Conservation (phyloP, 2,329 filamentous ascomycete species). For the Alternaria sp. region DNA sequence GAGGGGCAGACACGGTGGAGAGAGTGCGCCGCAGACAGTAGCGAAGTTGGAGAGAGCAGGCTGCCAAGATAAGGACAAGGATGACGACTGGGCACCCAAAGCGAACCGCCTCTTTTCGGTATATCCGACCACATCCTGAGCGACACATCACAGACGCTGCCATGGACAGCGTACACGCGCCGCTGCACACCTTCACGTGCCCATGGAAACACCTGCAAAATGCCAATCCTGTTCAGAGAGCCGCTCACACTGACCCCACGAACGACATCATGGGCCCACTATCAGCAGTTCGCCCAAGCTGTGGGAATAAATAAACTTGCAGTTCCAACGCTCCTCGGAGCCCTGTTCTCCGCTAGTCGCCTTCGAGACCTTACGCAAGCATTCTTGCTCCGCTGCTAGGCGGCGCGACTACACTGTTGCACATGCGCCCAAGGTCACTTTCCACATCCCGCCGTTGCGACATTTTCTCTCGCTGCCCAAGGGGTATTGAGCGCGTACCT, state of each 20-base stretch:
- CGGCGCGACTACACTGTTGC: not conserved
- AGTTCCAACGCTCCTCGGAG: conserved; percentile 2
- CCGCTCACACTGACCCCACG: conserved; percentile 11
- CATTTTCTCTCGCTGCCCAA: conserved; percentile 13
- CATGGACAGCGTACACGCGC: not conserved
- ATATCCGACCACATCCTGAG: not conserved
- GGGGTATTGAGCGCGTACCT: not conserved
- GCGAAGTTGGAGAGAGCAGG: conserved; percentile 16
- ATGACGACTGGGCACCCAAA: conserved; percentile 19
- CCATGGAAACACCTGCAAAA: not conserved
- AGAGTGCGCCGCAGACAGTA: conserved; percentile 9
- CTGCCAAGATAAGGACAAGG: conserved; percentile 23
- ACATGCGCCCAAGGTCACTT: conserved; percentile 2
- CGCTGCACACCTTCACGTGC: not conserved
- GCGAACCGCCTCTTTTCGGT: not conserved
- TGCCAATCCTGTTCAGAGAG: conserved; percentile 5
- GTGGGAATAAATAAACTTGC: not conserved
- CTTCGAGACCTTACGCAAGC: conserved; percentile 1
- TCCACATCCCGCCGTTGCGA: conserved; percentile 3
- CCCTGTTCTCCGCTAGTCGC: conserved; percentile 1
- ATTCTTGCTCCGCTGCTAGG: not conserved
- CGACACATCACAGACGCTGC: conserved; percentile 1
- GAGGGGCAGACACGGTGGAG: conserved; percentile 2
- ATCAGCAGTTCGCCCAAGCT: conserved; percentile 7
- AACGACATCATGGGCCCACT: conserved; percentile 19